Evolutionary conservation across 139 green algal genomes (phyloP), one percentile per base, ranked within the genome.

Genomic region (Monoraphidium neglectum): DNA sequence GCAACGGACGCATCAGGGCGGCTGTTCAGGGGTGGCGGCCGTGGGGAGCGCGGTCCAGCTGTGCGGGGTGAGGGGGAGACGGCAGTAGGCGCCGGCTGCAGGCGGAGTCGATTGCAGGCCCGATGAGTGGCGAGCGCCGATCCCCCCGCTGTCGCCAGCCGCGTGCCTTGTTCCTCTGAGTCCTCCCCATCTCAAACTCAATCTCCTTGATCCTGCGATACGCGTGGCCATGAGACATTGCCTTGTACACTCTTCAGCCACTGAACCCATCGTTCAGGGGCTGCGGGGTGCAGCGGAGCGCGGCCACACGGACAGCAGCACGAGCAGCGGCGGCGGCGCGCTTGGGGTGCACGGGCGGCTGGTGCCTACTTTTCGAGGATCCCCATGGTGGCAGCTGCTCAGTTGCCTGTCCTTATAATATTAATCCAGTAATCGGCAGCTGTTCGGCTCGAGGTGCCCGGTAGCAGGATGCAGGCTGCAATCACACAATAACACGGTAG

Each of bases 81-180:
- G 26, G 56, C 26, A 8, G n/a, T 36, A 15, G n/a, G 56, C 26
- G n/a, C 5, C 26, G 26, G 56, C 26, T 15, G 5, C 43, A 13
- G 16, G 28, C 16, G 6, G 30, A 5, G 61, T 5, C 21, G 40
- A 26, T 30, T 61, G 26, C 28, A 32, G n/a, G 16, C 38, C 32
- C 30, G 4, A 24, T 35, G 36, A 10, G 24, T 37, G 13, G 8
- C 2, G 24, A 16, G 28, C 4, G 6, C 8, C 4, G 4, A 56
- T 28, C 61, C 15, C 24, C 61, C 4, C 21, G 6, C n/a, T 5
- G 26, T 4, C 26, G 8, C 26, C 32, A 28, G n/a, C n/a, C 24
- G 15, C 73, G 35, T 28, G 92, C 94, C 88, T 99, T 99, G 83
- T 99, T 98, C 81, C 98, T 99, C 83, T 99, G 97, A 23, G 97